A percentile compares a stretch with the other conserved stretches of the same genome.
Conservation (phyloP, 2,329 filamentous ascomycete species). For the Phialocephala sp. region DNA sequence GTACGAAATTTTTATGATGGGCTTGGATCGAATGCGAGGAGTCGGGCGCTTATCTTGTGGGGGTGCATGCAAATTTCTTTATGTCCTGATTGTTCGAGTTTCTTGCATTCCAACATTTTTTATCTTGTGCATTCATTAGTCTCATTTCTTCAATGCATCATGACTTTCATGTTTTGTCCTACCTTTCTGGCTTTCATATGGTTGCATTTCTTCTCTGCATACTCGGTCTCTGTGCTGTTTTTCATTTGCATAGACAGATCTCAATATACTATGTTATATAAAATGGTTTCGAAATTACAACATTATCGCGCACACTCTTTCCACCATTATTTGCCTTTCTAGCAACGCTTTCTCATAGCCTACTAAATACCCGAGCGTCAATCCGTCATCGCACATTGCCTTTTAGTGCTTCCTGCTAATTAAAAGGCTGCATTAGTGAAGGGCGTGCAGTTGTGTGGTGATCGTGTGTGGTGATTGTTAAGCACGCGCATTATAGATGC, state of each 20-base stretch:
- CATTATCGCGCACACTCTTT: neutral
- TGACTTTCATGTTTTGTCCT: neutral
- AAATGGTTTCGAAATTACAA: neutral
- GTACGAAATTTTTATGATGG: neutral
- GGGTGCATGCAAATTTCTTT: neutral
- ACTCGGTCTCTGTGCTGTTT: neutral
- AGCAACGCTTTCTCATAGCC: too few relatives aligned
- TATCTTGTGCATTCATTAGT: neutral
- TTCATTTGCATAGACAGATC: neutral
- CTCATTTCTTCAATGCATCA: neutral
- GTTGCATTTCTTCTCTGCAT: neutral
- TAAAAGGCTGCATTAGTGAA: too few relatives aligned
- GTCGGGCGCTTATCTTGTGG: neutral
- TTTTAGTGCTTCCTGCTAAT: too few relatives aligned
- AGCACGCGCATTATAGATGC: too few relatives aligned
- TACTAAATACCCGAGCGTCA: too few relatives aligned
- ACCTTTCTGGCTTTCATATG: neutral
- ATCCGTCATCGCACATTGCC: too few relatives aligned
- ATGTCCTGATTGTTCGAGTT: neutral
- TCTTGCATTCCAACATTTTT: neutral
- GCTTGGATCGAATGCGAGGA: neutral
- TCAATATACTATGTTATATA: neutral
- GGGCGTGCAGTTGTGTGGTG: too few relatives aligned
- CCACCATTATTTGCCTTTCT: neutral
- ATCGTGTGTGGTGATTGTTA: too few relatives aligned